A percentile compares a stretch with the other conserved stretches of the same genome.
These are phyloP conservation scores for Penicillium sp. DNA, from an alignment of 2,329 filamentous ascomycete species.

Conservation along the genomic window DNA sequence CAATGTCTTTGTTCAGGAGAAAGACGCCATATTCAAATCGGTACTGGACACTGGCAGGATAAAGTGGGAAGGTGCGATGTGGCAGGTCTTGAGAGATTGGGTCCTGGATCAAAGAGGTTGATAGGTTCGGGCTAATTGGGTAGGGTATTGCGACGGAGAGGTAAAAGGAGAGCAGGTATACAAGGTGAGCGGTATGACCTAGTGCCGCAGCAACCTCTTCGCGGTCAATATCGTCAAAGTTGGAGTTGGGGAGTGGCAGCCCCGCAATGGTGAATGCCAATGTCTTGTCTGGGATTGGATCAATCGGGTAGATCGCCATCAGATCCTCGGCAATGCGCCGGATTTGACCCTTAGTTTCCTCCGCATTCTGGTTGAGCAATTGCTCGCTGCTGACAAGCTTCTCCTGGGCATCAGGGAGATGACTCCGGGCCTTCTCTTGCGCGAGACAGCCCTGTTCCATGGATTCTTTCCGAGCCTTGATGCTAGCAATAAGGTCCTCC, in stretches of 20 bases:
- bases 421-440: constrained; percentile 64
- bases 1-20: constrained; percentile 94
- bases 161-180: constrained; percentile 80
- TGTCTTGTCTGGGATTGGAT: constrained; percentile 66
- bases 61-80: constrained; percentile 79
- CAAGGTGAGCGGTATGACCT: constrained; percentile 77
- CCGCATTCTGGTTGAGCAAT: constrained; percentile 61
- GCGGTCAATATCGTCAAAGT: constrained; percentile 70
- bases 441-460: constrained; percentile 68
- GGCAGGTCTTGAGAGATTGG: constrained; percentile 64
- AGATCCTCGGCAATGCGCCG: constrained; percentile 88
- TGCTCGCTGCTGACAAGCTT: constrained; percentile 64
- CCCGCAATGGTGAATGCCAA: constrained; percentile 84
- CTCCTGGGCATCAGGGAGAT: constrained; percentile 66
- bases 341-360: constrained; percentile 81
- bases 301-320: constrained; percentile 78
- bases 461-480: constrained; percentile 68
- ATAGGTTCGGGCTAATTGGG: constrained; percentile 73
- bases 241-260: constrained; percentile 78
- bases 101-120: constrained; percentile 76
- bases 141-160: constrained; percentile 81
- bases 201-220: constrained; percentile 80
- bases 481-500: constrained; percentile 70
- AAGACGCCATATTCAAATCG: constrained; percentile 97
- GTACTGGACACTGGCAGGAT: constrained; percentile 76